These are phyloP conservation scores for Schizothecium vesticola DNA, from an alignment of 495 filamentous ascomycete species.

Conservation along the genomic window DNA sequence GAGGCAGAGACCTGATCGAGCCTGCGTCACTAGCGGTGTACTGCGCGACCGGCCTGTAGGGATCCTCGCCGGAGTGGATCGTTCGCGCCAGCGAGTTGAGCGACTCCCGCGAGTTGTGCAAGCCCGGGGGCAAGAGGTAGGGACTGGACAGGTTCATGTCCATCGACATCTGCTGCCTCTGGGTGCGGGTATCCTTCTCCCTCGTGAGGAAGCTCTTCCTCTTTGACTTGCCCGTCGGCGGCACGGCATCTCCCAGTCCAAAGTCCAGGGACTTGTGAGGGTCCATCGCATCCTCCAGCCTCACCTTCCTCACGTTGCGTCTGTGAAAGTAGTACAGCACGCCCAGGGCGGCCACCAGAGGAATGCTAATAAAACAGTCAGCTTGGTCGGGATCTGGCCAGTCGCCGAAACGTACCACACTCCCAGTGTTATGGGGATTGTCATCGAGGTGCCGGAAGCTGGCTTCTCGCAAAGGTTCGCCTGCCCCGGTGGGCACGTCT, in stretches of 20 bases:
- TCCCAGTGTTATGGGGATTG: slow-evolving; percentile 72
- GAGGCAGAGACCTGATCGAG: slow-evolving; percentile 53
- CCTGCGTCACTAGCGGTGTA: slow-evolving; percentile 53
- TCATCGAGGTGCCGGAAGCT: slow-evolving; percentile 51
- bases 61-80: slow-evolving; percentile 66
- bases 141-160: slow-evolving; percentile 76
- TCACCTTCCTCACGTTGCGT: slow-evolving; percentile 64
- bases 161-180: slow-evolving; percentile 77
- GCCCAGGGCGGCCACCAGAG: slow-evolving; percentile 60
- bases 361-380: slow-evolving; percentile 53
- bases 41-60: slow-evolving; percentile 67
- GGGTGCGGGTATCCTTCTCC: slow-evolving; percentile 53
- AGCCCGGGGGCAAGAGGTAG: slow-evolving; percentile 79
- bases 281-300: slow-evolving; percentile 76
- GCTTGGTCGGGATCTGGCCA: slow-evolving; percentile 22
- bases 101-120: slow-evolving; percentile 77
- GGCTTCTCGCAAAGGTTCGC: slow-evolving; percentile 49
- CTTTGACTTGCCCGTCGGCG: slow-evolving; percentile 31
- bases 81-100: slow-evolving; percentile 76
- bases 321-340: slow-evolving; percentile 74
- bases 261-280: slow-evolving; percentile 93
- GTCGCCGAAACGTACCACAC: slow-evolving; percentile 63
- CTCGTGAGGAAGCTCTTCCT: slow-evolving; percentile 45
- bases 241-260: slow-evolving; percentile 56
- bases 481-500: slow-evolving; percentile 12